Conservation (phyloP, 2,329 filamentous ascomycete genomes). For the Colletotrichum chrysophilum region DNA sequence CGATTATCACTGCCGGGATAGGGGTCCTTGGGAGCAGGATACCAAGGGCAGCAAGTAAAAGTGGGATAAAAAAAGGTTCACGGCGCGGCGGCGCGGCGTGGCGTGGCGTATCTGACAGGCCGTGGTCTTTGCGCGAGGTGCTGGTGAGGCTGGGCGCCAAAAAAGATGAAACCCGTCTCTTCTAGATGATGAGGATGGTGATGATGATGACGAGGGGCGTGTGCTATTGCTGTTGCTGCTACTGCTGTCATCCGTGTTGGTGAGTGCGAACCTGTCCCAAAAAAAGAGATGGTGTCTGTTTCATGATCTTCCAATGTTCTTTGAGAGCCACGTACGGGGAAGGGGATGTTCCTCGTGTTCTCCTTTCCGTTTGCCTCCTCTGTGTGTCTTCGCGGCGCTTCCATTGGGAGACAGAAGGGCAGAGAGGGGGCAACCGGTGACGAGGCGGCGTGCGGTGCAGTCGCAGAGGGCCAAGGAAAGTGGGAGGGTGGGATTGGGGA, state of each 20-base stretch:
- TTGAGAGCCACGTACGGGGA: neutral
- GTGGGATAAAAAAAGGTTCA: constrained; percentile 20
- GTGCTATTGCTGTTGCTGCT: neutral
- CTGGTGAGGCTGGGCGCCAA: constrained; percentile 3
- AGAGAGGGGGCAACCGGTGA: neutral
- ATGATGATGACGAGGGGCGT: neutral
- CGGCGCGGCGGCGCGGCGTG: neutral
- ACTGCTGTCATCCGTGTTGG: neutral
- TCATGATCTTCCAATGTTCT: constrained; percentile 12
- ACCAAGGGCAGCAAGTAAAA: neutral
- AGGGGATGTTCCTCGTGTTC: neutral
- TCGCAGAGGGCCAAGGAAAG: neutral
- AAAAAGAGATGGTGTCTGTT: constrained; percentile 2
- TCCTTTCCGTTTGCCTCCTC: neutral
- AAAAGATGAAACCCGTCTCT: constrained; percentile 20
- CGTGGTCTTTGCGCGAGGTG: neutral
- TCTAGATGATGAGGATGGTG: neutral
- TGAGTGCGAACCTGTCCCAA: neutral
- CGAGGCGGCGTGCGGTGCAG: neutral
- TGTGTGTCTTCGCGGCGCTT: neutral
- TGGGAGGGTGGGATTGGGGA: neutral
- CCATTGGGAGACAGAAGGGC: neutral
- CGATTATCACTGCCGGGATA: neutral
- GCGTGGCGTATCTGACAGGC: constrained; percentile 10
- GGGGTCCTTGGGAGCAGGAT: neutral